Conservation (phyloP, 192 early-diverging fungal genomes). For the Oehlia diaphana region DNA sequence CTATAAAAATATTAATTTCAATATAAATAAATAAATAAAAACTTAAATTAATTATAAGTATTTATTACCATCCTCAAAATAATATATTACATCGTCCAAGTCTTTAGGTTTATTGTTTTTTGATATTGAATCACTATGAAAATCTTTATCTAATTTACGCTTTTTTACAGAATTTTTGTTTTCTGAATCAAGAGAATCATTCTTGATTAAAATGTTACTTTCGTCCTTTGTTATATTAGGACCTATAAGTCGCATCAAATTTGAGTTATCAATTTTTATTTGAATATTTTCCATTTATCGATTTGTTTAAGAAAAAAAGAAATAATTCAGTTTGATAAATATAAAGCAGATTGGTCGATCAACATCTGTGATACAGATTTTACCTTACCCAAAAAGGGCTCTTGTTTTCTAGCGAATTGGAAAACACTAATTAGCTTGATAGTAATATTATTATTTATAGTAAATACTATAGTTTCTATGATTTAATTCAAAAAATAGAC, state of each 20-base stretch:
- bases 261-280: neutral
- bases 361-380: no score
- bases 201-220: no score
- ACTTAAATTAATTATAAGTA: neutral
- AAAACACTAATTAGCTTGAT: no score
- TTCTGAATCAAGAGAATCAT: neutral
- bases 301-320: no score
- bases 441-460: no score
- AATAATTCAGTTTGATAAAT: no score
- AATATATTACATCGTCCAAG: neutral
- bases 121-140: neutral
- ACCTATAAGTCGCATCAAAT: neutral
- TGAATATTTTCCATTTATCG: neutral
- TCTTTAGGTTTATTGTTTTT: neutral
- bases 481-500: no score
- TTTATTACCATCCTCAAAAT: neutral
- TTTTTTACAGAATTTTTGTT: neutral
- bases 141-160: neutral
- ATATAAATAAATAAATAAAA: neutral
- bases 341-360: no score
- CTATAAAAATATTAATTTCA: constrained; percentile 32
- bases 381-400: no score
- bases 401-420: no score
- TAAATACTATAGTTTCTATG: no score
- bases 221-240: neutral